These are phyloP conservation scores for Cyberlindnera japonica DNA, from an alignment of 805 yeast species.

Conservation along the genomic window DNA sequence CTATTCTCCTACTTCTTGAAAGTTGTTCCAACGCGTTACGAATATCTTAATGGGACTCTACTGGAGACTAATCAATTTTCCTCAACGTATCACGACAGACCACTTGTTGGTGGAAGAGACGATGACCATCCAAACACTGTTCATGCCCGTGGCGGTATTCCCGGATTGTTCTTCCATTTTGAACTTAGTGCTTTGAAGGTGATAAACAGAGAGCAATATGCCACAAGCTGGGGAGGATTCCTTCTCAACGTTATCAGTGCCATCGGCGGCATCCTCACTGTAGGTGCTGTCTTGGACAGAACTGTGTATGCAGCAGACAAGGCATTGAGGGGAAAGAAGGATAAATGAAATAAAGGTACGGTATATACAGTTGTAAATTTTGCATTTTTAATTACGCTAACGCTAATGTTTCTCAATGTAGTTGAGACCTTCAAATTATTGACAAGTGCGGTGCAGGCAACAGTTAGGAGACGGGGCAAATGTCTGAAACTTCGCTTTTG, in stretches of 20 bases:
- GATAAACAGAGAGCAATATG: constrained; percentile 68
- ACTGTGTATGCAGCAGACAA: constrained; percentile 87
- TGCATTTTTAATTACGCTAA: too few relatives aligned
- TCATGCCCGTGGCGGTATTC: constrained; percentile 82
- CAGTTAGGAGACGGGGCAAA: too few relatives aligned
- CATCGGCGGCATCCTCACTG: constrained; percentile 89
- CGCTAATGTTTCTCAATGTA: neutral
- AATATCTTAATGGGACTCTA: constrained; percentile 49
- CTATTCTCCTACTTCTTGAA: constrained; percentile 76
- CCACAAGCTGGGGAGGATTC: constrained; percentile 78
- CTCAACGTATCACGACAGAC: constrained; percentile 84
- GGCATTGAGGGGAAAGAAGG: constrained; percentile 66
- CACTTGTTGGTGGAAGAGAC: constrained; percentile 82
- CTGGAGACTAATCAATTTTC: constrained; percentile 88
- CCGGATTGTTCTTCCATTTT: constrained; percentile 83
- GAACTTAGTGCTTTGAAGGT: constrained; percentile 93
- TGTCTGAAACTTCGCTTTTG: too few relatives aligned
- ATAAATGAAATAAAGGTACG: constrained; percentile 24
- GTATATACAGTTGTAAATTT: neutral
- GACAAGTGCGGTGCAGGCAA: too few relatives aligned
- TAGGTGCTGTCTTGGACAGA: constrained; percentile 84
- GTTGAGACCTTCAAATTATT: too few relatives aligned
- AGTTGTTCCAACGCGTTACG: constrained; percentile 87
- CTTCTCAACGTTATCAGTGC: constrained; percentile 80
- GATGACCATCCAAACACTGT: constrained; percentile 85